Base-by-base conservation (phyloP, 108 stramenopile species). In the Cyclostephanos invisitatus region DNA sequence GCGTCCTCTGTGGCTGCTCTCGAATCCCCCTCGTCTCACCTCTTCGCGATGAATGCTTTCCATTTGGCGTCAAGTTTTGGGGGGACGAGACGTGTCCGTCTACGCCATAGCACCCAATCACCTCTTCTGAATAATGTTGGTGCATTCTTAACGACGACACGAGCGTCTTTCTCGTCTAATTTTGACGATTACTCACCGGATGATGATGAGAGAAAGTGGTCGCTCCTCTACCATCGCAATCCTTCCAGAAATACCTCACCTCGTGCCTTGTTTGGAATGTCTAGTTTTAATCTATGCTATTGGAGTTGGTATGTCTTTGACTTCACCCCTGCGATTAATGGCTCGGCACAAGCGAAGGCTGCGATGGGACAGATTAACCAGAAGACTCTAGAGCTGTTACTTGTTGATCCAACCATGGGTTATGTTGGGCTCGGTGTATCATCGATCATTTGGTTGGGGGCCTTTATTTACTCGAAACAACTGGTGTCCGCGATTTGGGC, bases 291-390 rank as follows among this genome's bases (percentile, higher is more conserved):
- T 54, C 17, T 78, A 0, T 15, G 42, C 12, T 85, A 85, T 48
- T 85, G 85, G 85, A 62, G 62, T 5, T 85, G 82, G 82, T 85
- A 85, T 54, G 77, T 78, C 17, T 18, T 67, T 29, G 85, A 85
- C 44, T 85, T 85, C 55, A 73, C 70, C 17, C 85, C 85, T 18
- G 57, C 85, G 24, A 55, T 85, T 11, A 83, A 83, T 64, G 72
- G 74, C 32, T 66, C 81, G 20, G 76, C 81, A 8, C 62, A 74
- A 56, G 15, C 58, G 28, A 77, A 77, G 58, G 49, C 57, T n/a
- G 75, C 47, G 17, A 44, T 81, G 49, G 63, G 75, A 15, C 75
- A 81, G 62, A 77, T 81, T 7, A 68, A 74, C 56, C 28, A 51
- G 5, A 67, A 63, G 24, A 77, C 82, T 1, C 60, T 83, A 32